Evolutionary conservation across 2,329 filamentous ascomycete genomes (phyloP).

Genomic region (Graphilbum sp.): DNA sequence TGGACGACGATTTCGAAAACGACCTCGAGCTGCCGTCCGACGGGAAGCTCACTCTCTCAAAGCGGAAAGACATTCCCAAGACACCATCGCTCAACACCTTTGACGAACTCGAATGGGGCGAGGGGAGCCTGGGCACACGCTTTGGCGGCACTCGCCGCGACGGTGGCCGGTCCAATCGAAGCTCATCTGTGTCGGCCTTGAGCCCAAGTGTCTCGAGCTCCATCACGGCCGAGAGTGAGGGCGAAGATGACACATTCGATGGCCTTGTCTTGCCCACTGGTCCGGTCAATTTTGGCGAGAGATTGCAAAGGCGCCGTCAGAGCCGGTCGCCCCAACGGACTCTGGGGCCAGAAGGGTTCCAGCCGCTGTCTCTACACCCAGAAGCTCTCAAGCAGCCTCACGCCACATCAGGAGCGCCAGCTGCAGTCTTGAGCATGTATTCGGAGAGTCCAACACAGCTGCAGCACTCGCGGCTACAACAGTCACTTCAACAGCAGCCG

Average conservation of each 20-base stretch:
- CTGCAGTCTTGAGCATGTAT: neutral
- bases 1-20: slow-evolving; percentile 52
- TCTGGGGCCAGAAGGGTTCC: neutral
- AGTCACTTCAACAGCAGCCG: too few relatives aligned
- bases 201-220: slow-evolving; percentile 89
- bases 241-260: slow-evolving; percentile 82
- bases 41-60: slow-evolving; percentile 48
- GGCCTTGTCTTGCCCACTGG: slow-evolving; percentile 76
- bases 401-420: neutral
- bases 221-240: slow-evolving; percentile 81
- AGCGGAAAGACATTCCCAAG: slow-evolving; percentile 42
- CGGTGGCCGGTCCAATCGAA: slow-evolving; percentile 60
- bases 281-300: slow-evolving; percentile 66
- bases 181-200: slow-evolving; percentile 74
- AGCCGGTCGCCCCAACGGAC: slow-evolving; percentile 37
- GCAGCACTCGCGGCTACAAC: too few relatives aligned
- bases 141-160: slow-evolving; percentile 77
- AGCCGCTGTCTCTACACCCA: neutral
- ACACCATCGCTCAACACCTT: slow-evolving; percentile 39
- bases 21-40: slow-evolving; percentile 57
- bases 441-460: too few relatives aligned
- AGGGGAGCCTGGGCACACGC: slow-evolving; percentile 80
- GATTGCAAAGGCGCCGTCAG: slow-evolving; percentile 55
- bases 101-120: slow-evolving; percentile 86
- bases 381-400: neutral